Conservation (phyloP, 169 alveolate species). For the Eimeria zaria region DNA sequence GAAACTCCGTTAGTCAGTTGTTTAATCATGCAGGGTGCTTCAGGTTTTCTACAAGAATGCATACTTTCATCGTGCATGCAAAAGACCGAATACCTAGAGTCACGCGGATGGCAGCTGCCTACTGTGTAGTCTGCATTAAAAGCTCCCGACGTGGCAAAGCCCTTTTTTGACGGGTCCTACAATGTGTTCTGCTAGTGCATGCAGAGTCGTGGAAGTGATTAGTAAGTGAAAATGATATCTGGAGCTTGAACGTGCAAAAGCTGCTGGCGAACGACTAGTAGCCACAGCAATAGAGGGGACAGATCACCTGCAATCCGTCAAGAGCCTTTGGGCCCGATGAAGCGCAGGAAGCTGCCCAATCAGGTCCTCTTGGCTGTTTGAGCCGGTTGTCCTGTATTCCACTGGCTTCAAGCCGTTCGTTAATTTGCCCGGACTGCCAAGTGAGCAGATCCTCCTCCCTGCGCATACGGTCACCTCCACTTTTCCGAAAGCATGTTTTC, state of each 20-base stretch:
- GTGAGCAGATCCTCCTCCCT: conserved; percentile 72
- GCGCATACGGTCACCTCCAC: background rate
- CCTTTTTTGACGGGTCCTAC: background rate
- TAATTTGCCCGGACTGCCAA: conserved; percentile 69
- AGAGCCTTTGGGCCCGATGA: conserved; percentile 39
- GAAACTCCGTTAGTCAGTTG: background rate
- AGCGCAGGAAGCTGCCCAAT: conserved; percentile 71
- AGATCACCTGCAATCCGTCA: conserved; percentile 34
- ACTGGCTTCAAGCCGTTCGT: conserved; percentile 59
- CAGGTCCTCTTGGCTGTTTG: conserved; percentile 50
- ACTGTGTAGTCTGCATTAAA: background rate
- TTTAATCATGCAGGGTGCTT: background rate
- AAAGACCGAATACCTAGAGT: background rate
- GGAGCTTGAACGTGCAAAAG: background rate
- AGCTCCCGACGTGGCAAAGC: no score
- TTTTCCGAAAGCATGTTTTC: background rate
- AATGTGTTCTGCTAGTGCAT: background rate
- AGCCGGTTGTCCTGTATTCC: conserved; percentile 49
- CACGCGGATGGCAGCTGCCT: background rate
- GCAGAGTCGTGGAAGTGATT: background rate
- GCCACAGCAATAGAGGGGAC: background rate
- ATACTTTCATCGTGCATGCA: background rate
- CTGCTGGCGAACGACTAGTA: background rate
- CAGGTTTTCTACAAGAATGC: background rate
- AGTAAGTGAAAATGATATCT: background rate